Base-by-base conservation (phyloP, 1,284 basidiomycete species). In the Pseudozyma pruni region DNA sequence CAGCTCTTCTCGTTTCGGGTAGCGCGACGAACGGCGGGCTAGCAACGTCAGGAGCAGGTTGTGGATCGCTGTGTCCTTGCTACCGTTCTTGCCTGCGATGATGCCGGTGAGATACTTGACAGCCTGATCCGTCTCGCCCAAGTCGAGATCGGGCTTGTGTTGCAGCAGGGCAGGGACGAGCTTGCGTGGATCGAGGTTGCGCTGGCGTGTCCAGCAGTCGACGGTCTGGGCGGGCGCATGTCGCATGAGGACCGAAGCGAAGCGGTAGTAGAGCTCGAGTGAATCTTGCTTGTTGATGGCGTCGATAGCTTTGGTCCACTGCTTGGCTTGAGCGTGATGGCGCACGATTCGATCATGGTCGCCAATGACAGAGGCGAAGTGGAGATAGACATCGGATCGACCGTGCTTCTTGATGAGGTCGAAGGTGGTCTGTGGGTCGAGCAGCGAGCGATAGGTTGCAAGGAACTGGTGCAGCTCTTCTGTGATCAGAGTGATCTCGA, bases 361-460 rank as follows among this genome's bases (percentile, higher is more conserved):
- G 11, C 91, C 90, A 40, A 94, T 87, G 10, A 90, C 86, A 4
- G 87, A 88, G 4, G 96, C 95, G 79, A 90, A 98, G 81, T 92
- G 91, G 5, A 98, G 86, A 73, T 94, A 92, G 83, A 98, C 89
- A 77, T 97, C 93, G 13, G 89, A 91, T 35, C 94, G 87, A 0
- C 95, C 96, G 79, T 98, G 95, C 9, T 90, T 90, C 82, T 91
- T 89, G 58, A 98, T 93, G 19, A 98, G 87, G 63, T 96, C 93
- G 80, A 96, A 98, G 0, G 92, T 88, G 0, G 93, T 93, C 37
- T 87, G 87, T 7, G 88, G 87, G 74, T 98, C 92, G 35, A 99
- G 86, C 80, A 94, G 90, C 59, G 86, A 86, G 91, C 94, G 47
- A 31, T 73, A 70, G 8, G 72, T 59, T 84, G 97, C 95, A 45